Evolutionary conservation across 225 moss, liverwort and hornwort genomes (phyloP).

Genomic region (Asterella californica): DNA sequence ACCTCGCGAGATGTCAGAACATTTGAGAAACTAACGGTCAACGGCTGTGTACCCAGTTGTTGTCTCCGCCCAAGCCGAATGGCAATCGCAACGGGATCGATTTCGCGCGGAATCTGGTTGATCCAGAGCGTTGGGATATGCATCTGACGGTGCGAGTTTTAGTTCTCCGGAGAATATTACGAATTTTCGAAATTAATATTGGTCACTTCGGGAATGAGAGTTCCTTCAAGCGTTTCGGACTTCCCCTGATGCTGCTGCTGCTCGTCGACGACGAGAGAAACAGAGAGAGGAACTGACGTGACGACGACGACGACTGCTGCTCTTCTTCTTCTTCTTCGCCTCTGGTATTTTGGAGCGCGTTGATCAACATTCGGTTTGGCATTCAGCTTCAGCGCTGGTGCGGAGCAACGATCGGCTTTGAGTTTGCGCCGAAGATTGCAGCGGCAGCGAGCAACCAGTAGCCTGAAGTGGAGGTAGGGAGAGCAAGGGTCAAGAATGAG

Average conservation of each 20-base stretch:
- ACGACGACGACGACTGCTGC: background rate
- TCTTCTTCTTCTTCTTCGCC: background rate
- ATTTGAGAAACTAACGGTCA: constrained; percentile 16
- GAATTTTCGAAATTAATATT: constrained; percentile 8
- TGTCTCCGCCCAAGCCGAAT: background rate
- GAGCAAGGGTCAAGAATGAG: constrained; percentile 7
- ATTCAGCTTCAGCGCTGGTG: background rate
- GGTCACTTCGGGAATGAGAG: background rate
- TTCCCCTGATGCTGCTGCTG: background rate
- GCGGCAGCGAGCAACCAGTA: background rate
- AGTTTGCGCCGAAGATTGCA: background rate
- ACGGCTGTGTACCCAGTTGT: background rate
- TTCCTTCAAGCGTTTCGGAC: constrained; percentile 1
- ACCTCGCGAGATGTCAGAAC: background rate
- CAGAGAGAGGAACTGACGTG: background rate
- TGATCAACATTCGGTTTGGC: background rate
- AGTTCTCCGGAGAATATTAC: background rate
- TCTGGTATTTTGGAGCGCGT: background rate
- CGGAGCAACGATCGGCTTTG: background rate
- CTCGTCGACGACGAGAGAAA: background rate
- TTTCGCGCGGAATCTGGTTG: background rate
- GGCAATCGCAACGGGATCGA: background rate
- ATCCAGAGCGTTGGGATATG: background rate
- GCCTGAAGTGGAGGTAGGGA: background rate
- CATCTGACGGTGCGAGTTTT: background rate